A percentile compares a stretch with the other conserved stretches of the same genome.
Evolutionary conservation across 768 basidiomycete genomes (phyloP).

Genomic region (Boletellus ananiceps): DNA sequence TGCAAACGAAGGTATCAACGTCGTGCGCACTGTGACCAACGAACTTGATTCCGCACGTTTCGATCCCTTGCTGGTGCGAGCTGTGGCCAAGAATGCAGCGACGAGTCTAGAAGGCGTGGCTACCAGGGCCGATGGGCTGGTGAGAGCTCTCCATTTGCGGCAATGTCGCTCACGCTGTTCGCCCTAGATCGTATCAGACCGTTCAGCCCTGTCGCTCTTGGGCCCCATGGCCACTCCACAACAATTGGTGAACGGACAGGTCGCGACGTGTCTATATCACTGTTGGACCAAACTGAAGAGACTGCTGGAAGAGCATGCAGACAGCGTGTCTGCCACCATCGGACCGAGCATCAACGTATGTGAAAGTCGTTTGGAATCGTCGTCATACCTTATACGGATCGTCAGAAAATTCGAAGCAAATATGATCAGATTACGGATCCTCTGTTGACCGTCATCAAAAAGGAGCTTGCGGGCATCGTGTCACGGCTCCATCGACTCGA

Average conservation of each 20-base stretch:
- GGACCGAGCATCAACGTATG: constrained; percentile 56
- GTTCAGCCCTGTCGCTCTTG: constrained; percentile 67
- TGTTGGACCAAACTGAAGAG: constrained; percentile 25
- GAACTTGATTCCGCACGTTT: constrained; percentile 53
- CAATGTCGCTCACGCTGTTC: not conserved
- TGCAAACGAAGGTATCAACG: constrained; percentile 66
- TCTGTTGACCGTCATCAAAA: constrained; percentile 61
- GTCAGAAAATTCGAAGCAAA: constrained; percentile 25
- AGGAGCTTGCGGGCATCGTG: constrained; percentile 77
- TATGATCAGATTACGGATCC: constrained; percentile 62
- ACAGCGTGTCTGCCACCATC: constrained; percentile 49
- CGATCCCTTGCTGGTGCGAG: constrained; percentile 80
- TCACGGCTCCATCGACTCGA: constrained; percentile 83
- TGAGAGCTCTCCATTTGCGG: constrained; percentile 33
- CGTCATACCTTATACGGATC: not conserved
- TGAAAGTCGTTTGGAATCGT: not conserved
- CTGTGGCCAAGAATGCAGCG: constrained; percentile 71
- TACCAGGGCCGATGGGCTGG: constrained; percentile 62
- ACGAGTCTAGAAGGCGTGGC: constrained; percentile 66
- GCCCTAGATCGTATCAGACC: constrained; percentile 60
- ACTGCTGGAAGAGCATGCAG: constrained; percentile 21
- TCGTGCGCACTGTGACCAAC: constrained; percentile 77
- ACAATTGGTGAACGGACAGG: constrained; percentile 69
- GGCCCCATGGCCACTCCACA: constrained; percentile 78
- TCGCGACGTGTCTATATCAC: constrained; percentile 61